Conservation (phyloP, 371 early-diverging fungal genomes). For the Circinella minor region DNA sequence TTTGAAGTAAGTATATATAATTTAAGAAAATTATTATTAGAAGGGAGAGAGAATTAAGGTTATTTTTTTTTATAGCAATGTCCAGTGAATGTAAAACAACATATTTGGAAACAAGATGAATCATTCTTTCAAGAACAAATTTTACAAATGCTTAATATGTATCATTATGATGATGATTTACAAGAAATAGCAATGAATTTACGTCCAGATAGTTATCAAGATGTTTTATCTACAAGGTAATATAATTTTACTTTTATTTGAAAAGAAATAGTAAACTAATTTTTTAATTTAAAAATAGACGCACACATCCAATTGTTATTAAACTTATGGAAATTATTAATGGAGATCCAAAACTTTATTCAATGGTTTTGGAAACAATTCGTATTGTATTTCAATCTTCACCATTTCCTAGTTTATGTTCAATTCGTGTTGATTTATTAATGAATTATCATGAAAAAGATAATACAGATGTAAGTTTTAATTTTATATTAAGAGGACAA, state of each 20-base stretch:
- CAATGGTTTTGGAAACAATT: constrained; percentile 60
- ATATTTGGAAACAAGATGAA: constrained; percentile 56
- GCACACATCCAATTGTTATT: constrained; percentile 56
- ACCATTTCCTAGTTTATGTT: constrained; percentile 63
- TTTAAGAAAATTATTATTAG: too few species aligned
- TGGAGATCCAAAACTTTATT: constrained; percentile 60
- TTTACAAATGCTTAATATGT: constrained; percentile 44
- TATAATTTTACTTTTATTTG: background rate
- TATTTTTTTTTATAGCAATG: constrained; percentile 25
- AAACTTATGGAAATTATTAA: constrained; percentile 61
- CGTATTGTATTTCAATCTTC: constrained; percentile 62
- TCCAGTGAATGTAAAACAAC: constrained; percentile 46
- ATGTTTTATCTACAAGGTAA: constrained; percentile 54
- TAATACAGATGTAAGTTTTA: constrained; percentile 38
- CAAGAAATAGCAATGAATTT: constrained; percentile 52
- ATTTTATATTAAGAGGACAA: too few species aligned
- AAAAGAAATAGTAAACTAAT: background rate
- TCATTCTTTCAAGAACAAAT: constrained; percentile 46
- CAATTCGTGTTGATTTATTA: constrained; percentile 70
- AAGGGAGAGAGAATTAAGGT: background rate
- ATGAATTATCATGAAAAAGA: constrained; percentile 72
- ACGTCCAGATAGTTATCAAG: constrained; percentile 51
- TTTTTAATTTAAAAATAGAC: constrained; percentile 36
- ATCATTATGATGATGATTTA: constrained; percentile 48
- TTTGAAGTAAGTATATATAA: constrained; percentile 46